Percentiles rank a stretch among this genome's conserved stretches.
phyloP scores from a whole-genome alignment of 805 yeast species.

The Clavispora fructus region DNA sequence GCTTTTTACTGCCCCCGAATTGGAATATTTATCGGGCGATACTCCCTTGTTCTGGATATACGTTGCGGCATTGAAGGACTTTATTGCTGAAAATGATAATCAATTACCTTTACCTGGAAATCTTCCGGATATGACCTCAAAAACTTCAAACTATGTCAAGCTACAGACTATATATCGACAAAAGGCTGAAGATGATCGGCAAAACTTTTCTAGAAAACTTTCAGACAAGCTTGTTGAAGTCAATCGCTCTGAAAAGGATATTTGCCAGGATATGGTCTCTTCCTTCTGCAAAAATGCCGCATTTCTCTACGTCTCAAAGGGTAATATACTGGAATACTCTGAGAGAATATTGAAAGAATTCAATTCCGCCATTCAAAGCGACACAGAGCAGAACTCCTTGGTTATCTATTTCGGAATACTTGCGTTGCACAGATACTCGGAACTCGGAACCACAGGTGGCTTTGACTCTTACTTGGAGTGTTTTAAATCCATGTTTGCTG shows the following conservation, averaged over 20 bases:
- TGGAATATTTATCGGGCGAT: background rate
- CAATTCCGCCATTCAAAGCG: background rate
- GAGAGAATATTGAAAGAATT: conserved; percentile 1
- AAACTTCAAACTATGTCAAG: conserved; percentile 54
- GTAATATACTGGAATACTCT: conserved; percentile 16
- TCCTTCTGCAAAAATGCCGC: conserved; percentile 61
- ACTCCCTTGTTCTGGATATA: conserved; percentile 57
- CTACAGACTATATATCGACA: conserved; percentile 54
- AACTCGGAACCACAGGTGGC: conserved; percentile 19
- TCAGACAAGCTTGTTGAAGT: conserved; percentile 17
- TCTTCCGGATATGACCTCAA: conserved; percentile 86
- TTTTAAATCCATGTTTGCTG: conserved; percentile 16
- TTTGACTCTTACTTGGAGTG: conserved; percentile 14
- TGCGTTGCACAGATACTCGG: conserved; percentile 22
- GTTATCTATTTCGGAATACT: conserved; percentile 42
- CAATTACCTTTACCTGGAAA: conserved; percentile 68
- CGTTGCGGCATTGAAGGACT: conserved; percentile 48
- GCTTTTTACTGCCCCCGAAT: conserved; percentile 11
- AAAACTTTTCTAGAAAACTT: conserved; percentile 32
- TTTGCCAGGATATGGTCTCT: conserved; percentile 32
- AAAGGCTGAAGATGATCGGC: conserved; percentile 50
- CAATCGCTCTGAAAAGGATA: conserved; percentile 23
- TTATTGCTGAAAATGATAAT: conserved; percentile 31
- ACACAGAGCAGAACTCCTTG: conserved; percentile 6
- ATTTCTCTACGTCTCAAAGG: conserved; percentile 45